These are phyloP conservation scores for Melocanna baccifera DNA, from an alignment of 176 grass and related monocot genomes.

Conservation along the genomic window DNA sequence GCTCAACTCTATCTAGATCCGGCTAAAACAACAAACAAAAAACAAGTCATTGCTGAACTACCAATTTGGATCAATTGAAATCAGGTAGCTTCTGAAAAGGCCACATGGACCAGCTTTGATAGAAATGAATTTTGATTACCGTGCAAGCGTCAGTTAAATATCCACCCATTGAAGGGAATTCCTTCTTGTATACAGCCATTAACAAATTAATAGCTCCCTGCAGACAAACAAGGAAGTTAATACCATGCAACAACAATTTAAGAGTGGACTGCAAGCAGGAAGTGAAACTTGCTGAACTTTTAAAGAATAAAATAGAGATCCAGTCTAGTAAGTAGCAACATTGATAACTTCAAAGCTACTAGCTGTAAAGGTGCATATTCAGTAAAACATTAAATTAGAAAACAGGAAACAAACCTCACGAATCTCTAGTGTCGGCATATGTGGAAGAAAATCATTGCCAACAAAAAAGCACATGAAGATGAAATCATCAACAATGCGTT, in stretches of 20 bases:
- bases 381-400: constrained; percentile 26
- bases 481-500: constrained; percentile 97
- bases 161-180: constrained; percentile 78
- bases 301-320: background rate
- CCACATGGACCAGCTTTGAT: background rate
- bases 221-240: constrained; percentile 27
- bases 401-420: constrained; percentile 73
- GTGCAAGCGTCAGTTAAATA: constrained; percentile 91
- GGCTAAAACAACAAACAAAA: constrained; percentile 56
- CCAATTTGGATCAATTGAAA: background rate
- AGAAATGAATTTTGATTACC: constrained; percentile 48
- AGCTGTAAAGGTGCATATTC: background rate
- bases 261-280: background rate
- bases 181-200: constrained; percentile 96
- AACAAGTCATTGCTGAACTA: constrained; percentile 10
- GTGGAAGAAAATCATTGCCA: constrained; percentile 99
- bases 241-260: constrained; percentile 7
- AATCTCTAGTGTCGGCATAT: constrained; percentile 97
- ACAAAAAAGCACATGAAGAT: constrained; percentile 99
- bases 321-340: constrained; percentile 1
- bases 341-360: constrained; percentile 8
- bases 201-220: constrained; percentile 99
- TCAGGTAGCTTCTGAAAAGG: background rate
- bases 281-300: background rate
- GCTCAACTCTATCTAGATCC: constrained; percentile 80